These are phyloP conservation scores for Phytopythium mirpurense DNA, from an alignment of 352 stramenopile species.

Conservation along the genomic window DNA sequence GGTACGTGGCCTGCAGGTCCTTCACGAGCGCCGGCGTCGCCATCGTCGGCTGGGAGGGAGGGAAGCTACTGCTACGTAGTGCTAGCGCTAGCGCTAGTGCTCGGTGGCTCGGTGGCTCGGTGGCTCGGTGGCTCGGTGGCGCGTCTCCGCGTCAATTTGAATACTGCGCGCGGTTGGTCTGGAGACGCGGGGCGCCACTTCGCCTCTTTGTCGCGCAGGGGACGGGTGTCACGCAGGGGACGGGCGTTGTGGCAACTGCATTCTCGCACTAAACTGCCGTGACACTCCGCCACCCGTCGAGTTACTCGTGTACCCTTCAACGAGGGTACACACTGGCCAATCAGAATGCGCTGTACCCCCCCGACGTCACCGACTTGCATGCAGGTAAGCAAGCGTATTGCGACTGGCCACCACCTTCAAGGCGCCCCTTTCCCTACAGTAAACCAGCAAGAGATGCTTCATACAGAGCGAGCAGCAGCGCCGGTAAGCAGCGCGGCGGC, in stretches of 20 bases:
- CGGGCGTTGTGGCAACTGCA: too few species aligned
- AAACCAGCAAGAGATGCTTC: too few species aligned
- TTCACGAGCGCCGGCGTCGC: slow-evolving; percentile 33
- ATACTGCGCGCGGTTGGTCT: not conserved
- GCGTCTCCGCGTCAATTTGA: not conserved
- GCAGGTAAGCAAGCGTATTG: not conserved
- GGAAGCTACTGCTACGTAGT: too few species aligned
- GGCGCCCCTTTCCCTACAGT: too few species aligned
- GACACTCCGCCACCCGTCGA: not conserved
- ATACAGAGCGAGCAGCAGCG: not conserved
- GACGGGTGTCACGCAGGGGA: slow-evolving; percentile 1
- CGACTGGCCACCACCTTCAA: not conserved
- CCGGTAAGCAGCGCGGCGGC: not conserved
- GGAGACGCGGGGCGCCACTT: too few species aligned
- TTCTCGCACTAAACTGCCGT: too few species aligned
- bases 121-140: not conserved
- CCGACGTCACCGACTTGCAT: not conserved
- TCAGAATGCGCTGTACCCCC: not conserved
- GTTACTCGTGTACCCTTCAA: too few species aligned
- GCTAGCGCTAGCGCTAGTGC: too few species aligned
- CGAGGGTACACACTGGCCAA: not conserved
- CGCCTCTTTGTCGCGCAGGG: slow-evolving; percentile 5
- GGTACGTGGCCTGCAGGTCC: slow-evolving; percentile 55
- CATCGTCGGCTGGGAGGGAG: slow-evolving; percentile 25
- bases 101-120: too few species aligned